phyloP scores from a whole-genome alignment of 768 basidiomycete species.

The Suillus subalutaceus region DNA sequence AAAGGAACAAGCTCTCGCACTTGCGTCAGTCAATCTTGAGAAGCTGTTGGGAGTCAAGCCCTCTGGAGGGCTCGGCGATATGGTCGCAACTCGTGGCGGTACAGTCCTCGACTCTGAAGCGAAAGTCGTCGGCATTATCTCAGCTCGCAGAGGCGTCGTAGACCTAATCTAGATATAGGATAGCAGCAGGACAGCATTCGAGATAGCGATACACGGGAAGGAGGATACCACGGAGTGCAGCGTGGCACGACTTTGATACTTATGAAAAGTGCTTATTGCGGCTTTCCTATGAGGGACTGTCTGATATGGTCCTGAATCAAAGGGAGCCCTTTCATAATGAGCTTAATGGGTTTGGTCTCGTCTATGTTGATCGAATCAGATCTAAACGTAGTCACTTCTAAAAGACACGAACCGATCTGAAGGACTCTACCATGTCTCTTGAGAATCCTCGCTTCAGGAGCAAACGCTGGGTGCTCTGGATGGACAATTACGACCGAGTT shows the following conservation, averaged over 20 bases:
- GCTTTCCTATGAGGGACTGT: conserved; percentile 19
- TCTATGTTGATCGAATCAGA: conserved; percentile 40
- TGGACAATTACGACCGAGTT: conserved; percentile 76
- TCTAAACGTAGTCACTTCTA: background rate
- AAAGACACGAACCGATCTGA: conserved; percentile 54
- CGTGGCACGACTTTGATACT: background rate
- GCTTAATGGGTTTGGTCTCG: conserved; percentile 72
- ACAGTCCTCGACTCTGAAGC: conserved; percentile 50
- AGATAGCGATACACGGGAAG: conserved; percentile 6
- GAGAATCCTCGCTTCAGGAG: conserved; percentile 42
- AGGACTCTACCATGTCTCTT: conserved; percentile 69
- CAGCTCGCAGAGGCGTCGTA: conserved; percentile 47
- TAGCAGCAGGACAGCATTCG: background rate
- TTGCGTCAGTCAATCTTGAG: conserved; percentile 59
- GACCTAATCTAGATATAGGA: conserved; percentile 46
- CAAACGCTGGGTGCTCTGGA: conserved; percentile 54
- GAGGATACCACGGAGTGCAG: background rate
- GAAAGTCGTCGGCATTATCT: conserved; percentile 58
- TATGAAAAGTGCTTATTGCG: conserved; percentile 2
- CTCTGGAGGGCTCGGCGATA: conserved; percentile 42
- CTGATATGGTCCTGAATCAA: conserved; percentile 62
- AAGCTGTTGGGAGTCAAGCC: conserved; percentile 38
- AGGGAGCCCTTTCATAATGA: conserved; percentile 70
- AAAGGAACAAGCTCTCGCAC: conserved; percentile 50
- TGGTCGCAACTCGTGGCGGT: conserved; percentile 60